Evolutionary conservation across 805 yeast species (phyloP).

Genomic region (Schizosaccharomyces cryophilus): DNA sequence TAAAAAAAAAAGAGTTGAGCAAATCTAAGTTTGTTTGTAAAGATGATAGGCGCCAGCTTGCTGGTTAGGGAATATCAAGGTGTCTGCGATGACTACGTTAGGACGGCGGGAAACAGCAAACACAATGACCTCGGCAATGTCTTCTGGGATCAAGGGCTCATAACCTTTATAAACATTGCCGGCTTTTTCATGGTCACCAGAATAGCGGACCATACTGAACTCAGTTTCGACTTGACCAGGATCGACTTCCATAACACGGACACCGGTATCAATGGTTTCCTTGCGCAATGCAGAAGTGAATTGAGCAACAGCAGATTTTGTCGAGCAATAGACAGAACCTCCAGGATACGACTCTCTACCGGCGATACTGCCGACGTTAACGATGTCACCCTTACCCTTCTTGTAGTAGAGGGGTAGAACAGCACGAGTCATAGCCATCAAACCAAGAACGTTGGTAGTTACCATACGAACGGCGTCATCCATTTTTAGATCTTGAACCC

Average conservation of each 20-base stretch:
- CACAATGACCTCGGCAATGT: slow-evolving; percentile 50
- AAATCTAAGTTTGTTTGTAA: slow-evolving; percentile 5
- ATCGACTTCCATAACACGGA: slow-evolving; percentile 48
- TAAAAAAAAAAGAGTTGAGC: too few relatives aligned
- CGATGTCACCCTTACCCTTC: slow-evolving; percentile 31
- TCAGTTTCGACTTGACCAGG: slow-evolving; percentile 69
- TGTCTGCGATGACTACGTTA: slow-evolving; percentile 56
- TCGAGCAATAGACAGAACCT: slow-evolving; percentile 46
- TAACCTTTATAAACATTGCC: slow-evolving; percentile 40
- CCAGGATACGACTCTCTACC: slow-evolving; percentile 50
- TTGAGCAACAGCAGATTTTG: slow-evolving; percentile 36
- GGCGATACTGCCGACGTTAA: slow-evolving; percentile 45
- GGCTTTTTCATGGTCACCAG: slow-evolving; percentile 37
- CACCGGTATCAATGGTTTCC: slow-evolving; percentile 44
- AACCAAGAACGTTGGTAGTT: slow-evolving; percentile 67
- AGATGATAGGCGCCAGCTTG: slow-evolving; percentile 8
- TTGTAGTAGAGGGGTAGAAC: slow-evolving; percentile 44
- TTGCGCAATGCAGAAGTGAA: slow-evolving; percentile 41
- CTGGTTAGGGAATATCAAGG: slow-evolving; percentile 57
- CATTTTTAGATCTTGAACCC: slow-evolving; percentile 41
- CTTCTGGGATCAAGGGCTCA: slow-evolving; percentile 46
- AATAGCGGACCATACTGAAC: slow-evolving; percentile 31
- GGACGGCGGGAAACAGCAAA: slow-evolving; percentile 36
- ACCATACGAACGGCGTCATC: slow-evolving; percentile 52
- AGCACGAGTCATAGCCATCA: slow-evolving; percentile 63